phyloP scores from a whole-genome alignment of 1,139 yeast genomes.

The Taphrina wiesneri region DNA sequence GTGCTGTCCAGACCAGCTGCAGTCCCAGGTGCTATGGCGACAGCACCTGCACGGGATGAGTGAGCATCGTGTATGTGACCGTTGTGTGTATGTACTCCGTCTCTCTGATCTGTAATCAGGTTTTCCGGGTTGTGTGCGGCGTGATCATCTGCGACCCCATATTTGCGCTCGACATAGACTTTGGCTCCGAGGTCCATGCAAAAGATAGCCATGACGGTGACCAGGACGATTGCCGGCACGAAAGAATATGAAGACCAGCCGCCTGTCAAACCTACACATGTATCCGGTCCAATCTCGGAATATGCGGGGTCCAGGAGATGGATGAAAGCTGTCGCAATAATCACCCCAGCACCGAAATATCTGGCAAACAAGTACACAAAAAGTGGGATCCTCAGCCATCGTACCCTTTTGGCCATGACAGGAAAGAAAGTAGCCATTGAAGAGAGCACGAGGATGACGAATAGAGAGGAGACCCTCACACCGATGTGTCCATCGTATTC shows the following conservation, averaged over 20 bases:
- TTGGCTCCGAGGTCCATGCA: constrained; percentile 46
- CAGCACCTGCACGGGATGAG: constrained; percentile 38
- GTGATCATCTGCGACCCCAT: constrained; percentile 31
- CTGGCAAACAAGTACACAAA: constrained; percentile 68
- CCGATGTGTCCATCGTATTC: constrained; percentile 56
- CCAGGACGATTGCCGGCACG: constrained; percentile 56
- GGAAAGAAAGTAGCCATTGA: constrained; percentile 47
- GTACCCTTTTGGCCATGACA: constrained; percentile 37
- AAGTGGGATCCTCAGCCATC: constrained; percentile 48
- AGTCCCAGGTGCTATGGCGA: neutral
- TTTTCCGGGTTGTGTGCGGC: constrained; percentile 23
- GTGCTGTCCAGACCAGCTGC: neutral
- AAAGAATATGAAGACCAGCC: constrained; percentile 38
- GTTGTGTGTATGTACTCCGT: constrained; percentile 28
- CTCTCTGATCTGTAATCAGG: constrained; percentile 19
- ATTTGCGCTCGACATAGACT: constrained; percentile 36
- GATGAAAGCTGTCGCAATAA: constrained; percentile 76
- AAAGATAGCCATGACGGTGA: constrained; percentile 47
- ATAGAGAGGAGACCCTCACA: constrained; percentile 71
- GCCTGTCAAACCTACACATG: constrained; percentile 42
- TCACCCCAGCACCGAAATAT: constrained; percentile 81
- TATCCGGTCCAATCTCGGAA: constrained; percentile 36
- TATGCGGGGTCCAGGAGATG: constrained; percentile 54
- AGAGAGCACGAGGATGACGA: constrained; percentile 64
- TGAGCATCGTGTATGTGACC: constrained; percentile 37